A percentile compares a stretch with the other conserved stretches of the same genome.
These are phyloP conservation scores for Solioccasus polychromus DNA, from an alignment of 768 basidiomycete species.

Conservation along the genomic window DNA sequence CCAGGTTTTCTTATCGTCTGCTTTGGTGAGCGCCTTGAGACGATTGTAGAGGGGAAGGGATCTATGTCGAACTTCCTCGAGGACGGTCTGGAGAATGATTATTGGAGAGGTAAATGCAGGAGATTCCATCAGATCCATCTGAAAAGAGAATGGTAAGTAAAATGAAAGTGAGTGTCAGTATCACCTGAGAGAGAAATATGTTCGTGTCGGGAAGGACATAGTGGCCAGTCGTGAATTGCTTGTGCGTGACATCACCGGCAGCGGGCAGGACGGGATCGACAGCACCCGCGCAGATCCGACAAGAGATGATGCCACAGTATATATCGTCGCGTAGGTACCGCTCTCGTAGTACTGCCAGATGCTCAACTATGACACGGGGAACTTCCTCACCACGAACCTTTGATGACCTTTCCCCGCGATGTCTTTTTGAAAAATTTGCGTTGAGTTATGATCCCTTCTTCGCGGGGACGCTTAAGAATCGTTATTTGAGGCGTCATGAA, in stretches of 20 bases:
- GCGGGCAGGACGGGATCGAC: conserved; percentile 51
- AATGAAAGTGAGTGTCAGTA: neutral
- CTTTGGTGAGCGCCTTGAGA: conserved; percentile 76
- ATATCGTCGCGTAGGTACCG: conserved; percentile 93
- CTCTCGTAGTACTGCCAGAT: conserved; percentile 74
- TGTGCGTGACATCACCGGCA: conserved; percentile 56
- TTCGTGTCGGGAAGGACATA: conserved; percentile 94
- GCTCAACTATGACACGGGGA: neutral
- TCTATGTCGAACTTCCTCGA: conserved; percentile 95
- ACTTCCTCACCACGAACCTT: conserved; percentile 49
- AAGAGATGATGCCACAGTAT: conserved; percentile 75
- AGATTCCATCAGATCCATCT: conserved; percentile 96
- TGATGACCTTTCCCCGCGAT: conserved; percentile 87
- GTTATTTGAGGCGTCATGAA: conserved; percentile 55
- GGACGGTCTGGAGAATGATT: conserved; percentile 89
- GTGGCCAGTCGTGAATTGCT: conserved; percentile 61
- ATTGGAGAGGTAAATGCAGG: conserved; percentile 72
- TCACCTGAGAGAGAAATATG: conserved; percentile 82
- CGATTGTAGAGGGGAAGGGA: conserved; percentile 92
- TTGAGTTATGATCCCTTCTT: conserved; percentile 74
- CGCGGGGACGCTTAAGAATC: conserved; percentile 66
- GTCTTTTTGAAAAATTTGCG: conserved; percentile 98
- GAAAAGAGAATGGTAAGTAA: conserved; percentile 5
- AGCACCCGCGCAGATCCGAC: conserved; percentile 53
- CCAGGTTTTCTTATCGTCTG: conserved; percentile 84